These are phyloP conservation scores for Thuidium tamariscinum DNA, from an alignment of 225 moss, liverwort and hornwort genomes.

Conservation along the genomic window DNA sequence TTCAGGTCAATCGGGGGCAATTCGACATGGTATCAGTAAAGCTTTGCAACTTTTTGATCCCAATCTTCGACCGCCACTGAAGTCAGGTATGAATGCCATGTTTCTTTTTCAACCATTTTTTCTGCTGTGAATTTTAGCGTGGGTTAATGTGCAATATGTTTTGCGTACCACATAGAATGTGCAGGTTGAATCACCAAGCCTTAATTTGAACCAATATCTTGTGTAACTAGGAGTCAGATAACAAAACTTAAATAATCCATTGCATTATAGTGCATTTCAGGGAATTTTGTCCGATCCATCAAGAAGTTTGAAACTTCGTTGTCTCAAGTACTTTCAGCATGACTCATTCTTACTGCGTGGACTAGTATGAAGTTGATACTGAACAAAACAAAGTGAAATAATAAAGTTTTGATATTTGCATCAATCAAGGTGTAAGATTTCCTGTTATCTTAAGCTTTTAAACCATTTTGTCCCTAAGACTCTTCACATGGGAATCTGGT, in stretches of 20 bases:
- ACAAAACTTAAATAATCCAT: no score
- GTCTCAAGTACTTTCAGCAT: background rate
- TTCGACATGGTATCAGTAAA: slow-evolving; percentile 94
- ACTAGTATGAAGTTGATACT: background rate
- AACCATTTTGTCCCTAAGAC: background rate
- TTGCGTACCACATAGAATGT: background rate
- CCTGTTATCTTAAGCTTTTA: background rate
- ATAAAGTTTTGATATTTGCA: background rate
- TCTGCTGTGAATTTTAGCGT: background rate
- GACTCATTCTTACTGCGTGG: background rate
- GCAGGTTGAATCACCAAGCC: background rate
- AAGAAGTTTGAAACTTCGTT: background rate
- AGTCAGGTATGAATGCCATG: slow-evolving; percentile 49
- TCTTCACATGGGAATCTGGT: background rate
- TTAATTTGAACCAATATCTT: background rate
- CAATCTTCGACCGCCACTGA: slow-evolving; percentile 59
- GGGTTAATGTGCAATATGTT: background rate
- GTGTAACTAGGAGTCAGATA: background rate
- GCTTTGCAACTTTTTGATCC: slow-evolving; percentile 91
- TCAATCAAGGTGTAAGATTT: background rate
- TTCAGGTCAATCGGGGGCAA: slow-evolving; percentile 90
- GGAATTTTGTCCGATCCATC: background rate
- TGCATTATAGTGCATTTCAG: background rate
- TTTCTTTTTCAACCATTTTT: background rate
- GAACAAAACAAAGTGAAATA: background rate